These are phyloP conservation scores for Posidonia australis DNA, from an alignment of 106 monocot genomes.

Conservation along the genomic window DNA sequence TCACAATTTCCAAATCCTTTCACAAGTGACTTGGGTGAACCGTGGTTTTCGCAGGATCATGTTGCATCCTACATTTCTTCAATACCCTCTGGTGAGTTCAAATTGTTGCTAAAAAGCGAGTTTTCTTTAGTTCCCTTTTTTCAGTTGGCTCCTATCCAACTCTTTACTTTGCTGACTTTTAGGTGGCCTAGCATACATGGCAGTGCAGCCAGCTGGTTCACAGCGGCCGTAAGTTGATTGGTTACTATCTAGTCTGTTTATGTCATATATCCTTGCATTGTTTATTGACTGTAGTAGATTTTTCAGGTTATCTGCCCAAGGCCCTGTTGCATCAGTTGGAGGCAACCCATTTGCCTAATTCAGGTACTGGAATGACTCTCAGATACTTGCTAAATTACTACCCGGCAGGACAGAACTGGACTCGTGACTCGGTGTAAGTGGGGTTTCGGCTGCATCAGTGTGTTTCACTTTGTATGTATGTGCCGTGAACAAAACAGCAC, in stretches of 20 bases:
- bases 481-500: too few relatives aligned
- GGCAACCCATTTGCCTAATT: conserved; percentile 46
- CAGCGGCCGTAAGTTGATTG: neutral
- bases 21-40: conserved; percentile 16
- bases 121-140: neutral
- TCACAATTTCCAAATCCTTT: conserved; percentile 25
- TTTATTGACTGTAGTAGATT: neutral
- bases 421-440: too few relatives aligned
- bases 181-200: neutral
- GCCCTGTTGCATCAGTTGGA: conserved; percentile 23
- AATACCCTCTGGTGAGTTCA: conserved; percentile 23
- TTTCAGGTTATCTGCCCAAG: conserved; percentile 29
- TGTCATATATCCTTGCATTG: too few relatives aligned
- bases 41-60: conserved; percentile 36
- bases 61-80: conserved; percentile 19
- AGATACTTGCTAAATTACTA: too few relatives aligned
- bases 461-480: too few relatives aligned
- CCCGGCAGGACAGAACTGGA: too few relatives aligned
- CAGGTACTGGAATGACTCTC: too few relatives aligned
- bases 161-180: neutral
- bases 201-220: neutral
- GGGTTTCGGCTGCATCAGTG: too few relatives aligned
- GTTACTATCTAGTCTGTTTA: neutral
- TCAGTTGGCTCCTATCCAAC: neutral
- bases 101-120: neutral